These are phyloP conservation scores for Glomus cerebriforme DNA, from an alignment of 192 early-diverging fungal species.

Conservation along the genomic window DNA sequence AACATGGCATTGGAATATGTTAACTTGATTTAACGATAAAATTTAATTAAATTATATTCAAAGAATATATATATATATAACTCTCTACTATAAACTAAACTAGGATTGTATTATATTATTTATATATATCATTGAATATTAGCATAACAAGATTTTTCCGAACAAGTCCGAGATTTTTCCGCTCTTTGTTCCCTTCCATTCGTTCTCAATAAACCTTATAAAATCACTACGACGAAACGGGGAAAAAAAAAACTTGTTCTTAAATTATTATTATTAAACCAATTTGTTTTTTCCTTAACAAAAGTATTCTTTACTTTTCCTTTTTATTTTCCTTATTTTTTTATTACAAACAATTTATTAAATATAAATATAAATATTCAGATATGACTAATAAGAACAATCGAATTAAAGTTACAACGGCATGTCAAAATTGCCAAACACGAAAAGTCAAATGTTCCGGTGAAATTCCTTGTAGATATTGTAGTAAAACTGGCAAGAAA, in stretches of 20 bases:
- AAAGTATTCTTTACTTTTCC: too few species aligned
- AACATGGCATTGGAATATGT: too few species aligned
- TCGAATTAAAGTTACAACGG: conserved; percentile 21
- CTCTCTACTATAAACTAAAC: conserved; percentile 1
- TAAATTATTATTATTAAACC: too few species aligned
- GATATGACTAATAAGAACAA: conserved; percentile 6
- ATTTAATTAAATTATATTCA: too few species aligned
- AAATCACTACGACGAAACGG: not conserved
- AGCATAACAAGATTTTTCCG: conserved; percentile 15
- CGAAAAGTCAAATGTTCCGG: conserved; percentile 17
- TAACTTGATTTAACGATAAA: too few species aligned
- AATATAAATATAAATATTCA: not conserved
- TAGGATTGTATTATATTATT: not conserved
- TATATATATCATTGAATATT: conserved; percentile 1
- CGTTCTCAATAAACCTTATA: not conserved
- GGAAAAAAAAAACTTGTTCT: too few species aligned
- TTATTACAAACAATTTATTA: not conserved
- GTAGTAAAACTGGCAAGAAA: not conserved
- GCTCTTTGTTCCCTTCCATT: not conserved
- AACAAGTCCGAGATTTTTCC: conserved; percentile 29
- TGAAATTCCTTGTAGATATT: conserved; percentile 5
- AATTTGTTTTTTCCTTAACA: too few species aligned
- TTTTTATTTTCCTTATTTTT: too few species aligned
- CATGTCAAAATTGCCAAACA: conserved; percentile 27
- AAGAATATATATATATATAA: too few species aligned